Evolutionary conservation across 78 protist genomes (phyloP).

Genomic region (Dictyostelium firmibasis): DNA sequence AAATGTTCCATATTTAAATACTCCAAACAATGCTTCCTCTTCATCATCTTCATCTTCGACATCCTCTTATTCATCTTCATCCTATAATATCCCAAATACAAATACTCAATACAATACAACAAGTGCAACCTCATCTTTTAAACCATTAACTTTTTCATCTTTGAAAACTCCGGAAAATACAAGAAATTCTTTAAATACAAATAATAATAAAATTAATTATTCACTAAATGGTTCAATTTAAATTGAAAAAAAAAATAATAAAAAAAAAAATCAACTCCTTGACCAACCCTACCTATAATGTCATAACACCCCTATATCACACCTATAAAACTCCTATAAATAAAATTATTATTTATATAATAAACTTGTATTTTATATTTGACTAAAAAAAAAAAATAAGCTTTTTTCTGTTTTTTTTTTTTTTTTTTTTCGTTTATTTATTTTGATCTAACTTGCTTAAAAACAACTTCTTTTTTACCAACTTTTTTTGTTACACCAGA

Average conservation of each 20-base stretch:
- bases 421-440: background rate
- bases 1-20: slow-evolving; percentile 15
- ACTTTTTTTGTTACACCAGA: slow-evolving; percentile 17
- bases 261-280: background rate
- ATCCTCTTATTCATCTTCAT: background rate
- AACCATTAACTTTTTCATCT: slow-evolving; percentile 14
- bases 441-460: slow-evolving; percentile 31
- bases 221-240: slow-evolving; percentile 11
- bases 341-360: background rate
- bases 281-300: background rate
- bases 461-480: slow-evolving; percentile 33
- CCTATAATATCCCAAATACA: slow-evolving; percentile 11
- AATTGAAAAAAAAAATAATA: background rate
- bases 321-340: too few relatives aligned
- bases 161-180: background rate
- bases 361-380: background rate
- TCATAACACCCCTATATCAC: background rate
- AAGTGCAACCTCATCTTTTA: background rate
- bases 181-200: background rate
- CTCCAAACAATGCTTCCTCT: background rate
- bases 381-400: background rate
- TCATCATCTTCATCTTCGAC: background rate
- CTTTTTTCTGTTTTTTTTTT: background rate
- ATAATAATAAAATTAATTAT: background rate
- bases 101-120: background rate